A percentile compares a stretch with the other conserved stretches of the same genome.
phyloP scores from a whole-genome alignment of 2,329 filamentous ascomycete species.

The Chaetomium sp. region DNA sequence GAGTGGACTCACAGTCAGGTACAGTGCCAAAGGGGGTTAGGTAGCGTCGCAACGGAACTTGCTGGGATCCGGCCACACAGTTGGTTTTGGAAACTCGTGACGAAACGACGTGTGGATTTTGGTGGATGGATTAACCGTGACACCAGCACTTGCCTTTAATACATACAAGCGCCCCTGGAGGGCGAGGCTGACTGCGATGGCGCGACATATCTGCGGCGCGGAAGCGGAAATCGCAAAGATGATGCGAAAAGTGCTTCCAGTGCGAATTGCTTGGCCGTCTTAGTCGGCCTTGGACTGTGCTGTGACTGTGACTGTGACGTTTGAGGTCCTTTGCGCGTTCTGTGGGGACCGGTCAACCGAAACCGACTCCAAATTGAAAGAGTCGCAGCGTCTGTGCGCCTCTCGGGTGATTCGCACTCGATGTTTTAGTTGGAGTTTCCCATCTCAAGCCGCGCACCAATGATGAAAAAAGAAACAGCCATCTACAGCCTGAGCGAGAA shows the following conservation, averaged over 20 bases:
- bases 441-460: background rate
- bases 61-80: conserved; percentile 1
- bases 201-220: background rate
- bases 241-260: background rate
- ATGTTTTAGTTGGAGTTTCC: background rate
- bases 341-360: background rate
- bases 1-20: background rate
- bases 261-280: background rate
- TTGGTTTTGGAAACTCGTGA: conserved; percentile 1
- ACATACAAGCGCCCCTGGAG: background rate
- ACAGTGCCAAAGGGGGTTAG: background rate
- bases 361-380: conserved; percentile 1
- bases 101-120: conserved; percentile 1
- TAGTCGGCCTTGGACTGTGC: background rate
- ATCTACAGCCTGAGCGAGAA: background rate
- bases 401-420: background rate
- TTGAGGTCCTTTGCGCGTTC: background rate
- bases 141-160: background rate
- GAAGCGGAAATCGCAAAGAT: background rate
- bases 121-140: background rate
- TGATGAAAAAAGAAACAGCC: background rate
- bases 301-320: too few species aligned
- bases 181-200: background rate
- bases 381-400: background rate
- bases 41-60: background rate